These are phyloP conservation scores for Neurospora sp. DNA, from an alignment of 495 filamentous ascomycete genomes.

Conservation along the genomic window DNA sequence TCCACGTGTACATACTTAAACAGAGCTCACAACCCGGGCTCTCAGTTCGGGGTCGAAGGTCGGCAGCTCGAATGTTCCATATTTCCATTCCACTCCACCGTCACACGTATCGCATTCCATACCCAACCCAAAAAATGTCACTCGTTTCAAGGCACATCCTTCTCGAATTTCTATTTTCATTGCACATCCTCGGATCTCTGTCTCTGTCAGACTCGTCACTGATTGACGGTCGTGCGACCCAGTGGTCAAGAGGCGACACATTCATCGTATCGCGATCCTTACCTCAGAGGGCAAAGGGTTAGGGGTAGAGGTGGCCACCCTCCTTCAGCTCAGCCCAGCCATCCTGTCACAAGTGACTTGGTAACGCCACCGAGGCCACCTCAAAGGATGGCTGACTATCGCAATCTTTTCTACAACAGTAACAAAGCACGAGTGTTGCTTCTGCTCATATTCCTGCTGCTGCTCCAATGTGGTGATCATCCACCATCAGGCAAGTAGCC, in stretches of 20 bases:
- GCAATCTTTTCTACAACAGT: neutral
- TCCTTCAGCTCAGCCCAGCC: neutral
- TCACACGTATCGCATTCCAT: neutral
- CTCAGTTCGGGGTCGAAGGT: neutral
- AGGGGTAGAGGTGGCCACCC: neutral
- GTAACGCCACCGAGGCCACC: neutral
- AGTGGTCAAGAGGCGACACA: neutral
- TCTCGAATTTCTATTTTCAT: neutral
- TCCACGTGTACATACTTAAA: neutral
- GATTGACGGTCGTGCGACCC: neutral
- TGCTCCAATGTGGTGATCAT: neutral
- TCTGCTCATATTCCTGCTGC: neutral
- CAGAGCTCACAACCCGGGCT: neutral
- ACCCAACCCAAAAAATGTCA: neutral
- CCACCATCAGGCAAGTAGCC: neutral
- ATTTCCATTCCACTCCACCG: neutral
- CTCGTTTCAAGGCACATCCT: neutral
- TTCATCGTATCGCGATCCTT: neutral
- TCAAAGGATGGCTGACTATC: neutral
- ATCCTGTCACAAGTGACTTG: neutral
- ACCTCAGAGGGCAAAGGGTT: neutral
- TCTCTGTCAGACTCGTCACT: neutral
- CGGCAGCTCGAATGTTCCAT: neutral
- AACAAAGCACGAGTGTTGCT: neutral
- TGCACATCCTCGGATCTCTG: neutral